phyloP scores from a whole-genome alignment of 805 yeast genomes.

The Wickerhamiella alocasiicola region DNA sequence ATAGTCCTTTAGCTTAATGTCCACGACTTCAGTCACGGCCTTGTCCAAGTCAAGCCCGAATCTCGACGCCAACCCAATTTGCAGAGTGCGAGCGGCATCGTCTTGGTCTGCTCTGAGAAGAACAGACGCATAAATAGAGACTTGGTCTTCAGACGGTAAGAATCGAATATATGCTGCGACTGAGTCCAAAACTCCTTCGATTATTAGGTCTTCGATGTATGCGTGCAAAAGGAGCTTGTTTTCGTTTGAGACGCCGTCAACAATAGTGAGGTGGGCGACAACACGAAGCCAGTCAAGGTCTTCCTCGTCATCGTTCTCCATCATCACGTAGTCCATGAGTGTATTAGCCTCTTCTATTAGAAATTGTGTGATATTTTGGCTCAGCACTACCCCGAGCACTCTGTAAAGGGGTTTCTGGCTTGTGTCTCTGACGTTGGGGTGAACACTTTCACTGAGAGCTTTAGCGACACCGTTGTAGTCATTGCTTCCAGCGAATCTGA shows the following conservation, averaged over 20 bases:
- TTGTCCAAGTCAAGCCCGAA: neutral
- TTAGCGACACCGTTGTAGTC: neutral
- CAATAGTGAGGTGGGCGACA: slow-evolving; percentile 2
- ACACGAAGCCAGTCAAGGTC: slow-evolving; percentile 2
- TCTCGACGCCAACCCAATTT: neutral
- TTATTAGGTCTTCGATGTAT: slow-evolving; percentile 1
- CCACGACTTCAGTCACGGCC: neutral
- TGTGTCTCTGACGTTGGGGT: neutral
- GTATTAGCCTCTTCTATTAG: neutral
- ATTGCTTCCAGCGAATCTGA: neutral
- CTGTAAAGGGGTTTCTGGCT: neutral
- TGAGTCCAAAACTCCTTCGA: neutral
- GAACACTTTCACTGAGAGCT: neutral
- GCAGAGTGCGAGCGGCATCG: neutral
- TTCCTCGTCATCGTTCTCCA: neutral
- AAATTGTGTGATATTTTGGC: neutral
- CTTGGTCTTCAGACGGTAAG: neutral
- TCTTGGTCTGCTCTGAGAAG: neutral
- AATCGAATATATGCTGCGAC: slow-evolving; percentile 6
- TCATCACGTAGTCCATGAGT: neutral
- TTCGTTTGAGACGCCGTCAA: neutral
- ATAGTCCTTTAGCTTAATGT: neutral
- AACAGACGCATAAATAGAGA: neutral
- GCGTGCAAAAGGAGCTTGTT: slow-evolving; percentile 3
- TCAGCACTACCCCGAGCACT: neutral